phyloP scores from a whole-genome alignment of 345 rosid species.

The Lagerstroemia speciosa region DNA sequence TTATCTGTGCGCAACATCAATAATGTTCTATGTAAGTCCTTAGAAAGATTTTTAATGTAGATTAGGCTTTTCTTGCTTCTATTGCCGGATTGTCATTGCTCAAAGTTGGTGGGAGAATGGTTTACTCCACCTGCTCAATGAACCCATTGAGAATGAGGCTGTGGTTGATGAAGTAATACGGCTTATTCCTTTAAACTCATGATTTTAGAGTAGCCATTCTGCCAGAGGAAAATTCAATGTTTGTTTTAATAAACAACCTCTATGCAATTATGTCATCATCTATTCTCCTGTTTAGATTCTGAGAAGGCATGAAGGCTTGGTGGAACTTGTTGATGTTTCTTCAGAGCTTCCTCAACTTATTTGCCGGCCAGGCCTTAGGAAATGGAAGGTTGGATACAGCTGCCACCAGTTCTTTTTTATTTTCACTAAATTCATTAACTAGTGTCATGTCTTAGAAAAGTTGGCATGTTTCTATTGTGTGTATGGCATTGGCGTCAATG shows the following conservation, averaged over 20 bases:
- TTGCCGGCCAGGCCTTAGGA: constrained; percentile 71
- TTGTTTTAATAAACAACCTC: background rate
- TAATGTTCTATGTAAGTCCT: background rate
- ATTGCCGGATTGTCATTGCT: constrained; percentile 63
- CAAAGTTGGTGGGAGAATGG: constrained; percentile 95
- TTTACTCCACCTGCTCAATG: constrained; percentile 96
- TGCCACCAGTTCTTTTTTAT: background rate
- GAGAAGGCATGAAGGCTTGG: constrained; percentile 65
- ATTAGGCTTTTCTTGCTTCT: background rate
- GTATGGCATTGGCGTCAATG: background rate
- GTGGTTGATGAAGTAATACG: constrained; percentile 82
- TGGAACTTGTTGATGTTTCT: constrained; percentile 83
- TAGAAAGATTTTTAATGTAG: background rate
- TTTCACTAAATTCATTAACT: background rate
- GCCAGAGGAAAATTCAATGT: background rate
- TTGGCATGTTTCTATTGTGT: background rate
- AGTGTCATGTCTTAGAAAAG: background rate
- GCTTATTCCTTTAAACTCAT: background rate
- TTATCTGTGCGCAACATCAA: background rate
- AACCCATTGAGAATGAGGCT: constrained; percentile 97
- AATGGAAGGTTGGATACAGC: constrained; percentile 67
- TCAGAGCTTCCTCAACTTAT: constrained; percentile 72
- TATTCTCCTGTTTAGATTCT: constrained; percentile 44
- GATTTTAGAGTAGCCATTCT: background rate
- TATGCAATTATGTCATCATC: background rate